Conservation (phyloP, 176 grass and related monocot genomes). For the Tuctoria greenei region DNA sequence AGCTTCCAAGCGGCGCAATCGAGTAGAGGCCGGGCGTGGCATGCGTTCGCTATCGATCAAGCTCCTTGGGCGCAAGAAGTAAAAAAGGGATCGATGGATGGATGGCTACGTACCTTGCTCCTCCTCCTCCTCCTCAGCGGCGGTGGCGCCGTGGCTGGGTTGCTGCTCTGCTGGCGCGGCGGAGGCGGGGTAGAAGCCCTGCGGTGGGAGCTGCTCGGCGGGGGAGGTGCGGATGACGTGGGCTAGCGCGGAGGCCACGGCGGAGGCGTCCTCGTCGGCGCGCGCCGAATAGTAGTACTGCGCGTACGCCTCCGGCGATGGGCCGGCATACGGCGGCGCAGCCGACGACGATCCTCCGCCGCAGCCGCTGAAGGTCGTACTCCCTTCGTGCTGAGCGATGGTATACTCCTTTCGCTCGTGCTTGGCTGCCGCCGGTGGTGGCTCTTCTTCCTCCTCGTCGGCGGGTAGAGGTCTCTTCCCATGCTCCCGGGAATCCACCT, state of each 20-base stretch:
- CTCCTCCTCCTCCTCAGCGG: conserved; percentile 15
- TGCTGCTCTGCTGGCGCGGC: not conserved
- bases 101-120: conserved; percentile 47
- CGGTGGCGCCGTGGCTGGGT: not conserved
- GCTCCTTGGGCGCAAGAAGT: not conserved
- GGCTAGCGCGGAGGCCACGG: conserved; percentile 86
- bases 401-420: conserved; percentile 30
- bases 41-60: conserved; percentile 33
- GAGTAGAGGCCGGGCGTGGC: conserved; percentile 25
- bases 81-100: not conserved
- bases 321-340: not conserved
- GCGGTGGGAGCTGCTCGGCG: not conserved
- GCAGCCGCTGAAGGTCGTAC: not conserved
- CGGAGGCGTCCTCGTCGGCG: conserved; percentile 67
- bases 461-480: conserved; percentile 87
- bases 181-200: conserved; percentile 10
- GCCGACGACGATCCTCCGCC: not conserved
- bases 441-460: conserved; percentile 48
- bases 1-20: conserved; percentile 44
- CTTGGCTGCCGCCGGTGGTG: conserved; percentile 16
- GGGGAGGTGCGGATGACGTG: conserved; percentile 72
- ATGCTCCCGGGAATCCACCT: conserved; percentile 85
- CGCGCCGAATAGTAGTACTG: conserved; percentile 67
- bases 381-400: too few relatives aligned
- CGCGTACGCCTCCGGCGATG: conserved; percentile 44